Evolutionary conservation across 1,284 basidiomycete genomes (phyloP), one percentile per base, ranked within the genome.

Genomic region (Ganoderma lingzhi): DNA sequence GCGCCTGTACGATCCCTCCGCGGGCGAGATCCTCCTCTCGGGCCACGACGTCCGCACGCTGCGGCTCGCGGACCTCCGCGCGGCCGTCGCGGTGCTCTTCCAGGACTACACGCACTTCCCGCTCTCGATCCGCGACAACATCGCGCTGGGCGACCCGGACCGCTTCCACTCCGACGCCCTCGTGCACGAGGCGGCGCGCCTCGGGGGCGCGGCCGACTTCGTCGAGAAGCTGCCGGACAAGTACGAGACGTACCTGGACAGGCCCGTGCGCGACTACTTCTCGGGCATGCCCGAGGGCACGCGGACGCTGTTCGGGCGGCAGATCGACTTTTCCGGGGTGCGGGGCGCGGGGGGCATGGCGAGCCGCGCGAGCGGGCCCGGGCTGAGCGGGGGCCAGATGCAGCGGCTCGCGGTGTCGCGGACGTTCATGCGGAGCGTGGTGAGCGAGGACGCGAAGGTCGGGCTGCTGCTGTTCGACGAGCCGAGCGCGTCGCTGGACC

Each of bases 71-170:
- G 90, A 93, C 77, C 79, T 94, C 17, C 83, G 93, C 44, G 85
- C 86, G 35, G 85, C 87, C 2, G 87, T 88, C 45, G 88, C 89
- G 4, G 90, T 91, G 17, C 84, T 94, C 30, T 93, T 93, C 80
- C 93, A 94, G 76, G 93, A 94, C 77, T 93, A 93, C 75, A 91
- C 90, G 0, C 85, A 89, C 74, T 94, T 93, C 76, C 92, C 92
- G 0, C 82, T 94, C 59, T 90, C 91, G n/a, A 89, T 94, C 63
- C 85, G 83, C 74, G 92, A 94, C 71, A 94, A 94, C 75, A 93
- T 94, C 69, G 88, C 84, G 0, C 83, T 93, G 4, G 93, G 93
- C 3, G 87, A 91, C 75, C 90, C 90, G 0, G 73, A 81, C 30
- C 77, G 84, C 73, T 82, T 83, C 19, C 73, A 81, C n/a, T 87